Evolutionary conservation across 768 basidiomycete genomes (phyloP), one percentile per base, ranked within the genome.

Genomic region (Mycena vulgaris): DNA sequence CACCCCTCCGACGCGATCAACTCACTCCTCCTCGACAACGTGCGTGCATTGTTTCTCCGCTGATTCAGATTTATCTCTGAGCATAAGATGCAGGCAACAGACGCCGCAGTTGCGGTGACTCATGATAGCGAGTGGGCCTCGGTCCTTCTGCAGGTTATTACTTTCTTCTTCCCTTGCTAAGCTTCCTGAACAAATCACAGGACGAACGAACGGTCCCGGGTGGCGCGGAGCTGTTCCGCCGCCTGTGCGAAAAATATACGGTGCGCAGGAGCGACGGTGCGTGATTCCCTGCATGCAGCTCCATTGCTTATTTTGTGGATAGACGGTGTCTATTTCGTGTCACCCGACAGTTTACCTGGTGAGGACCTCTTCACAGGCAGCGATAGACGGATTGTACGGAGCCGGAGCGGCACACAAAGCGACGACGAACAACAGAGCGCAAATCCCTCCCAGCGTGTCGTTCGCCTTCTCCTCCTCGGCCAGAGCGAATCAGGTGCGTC

Each of bases 1-100:
- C 58, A 59, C n/a, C 58, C 58, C 14, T 45, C 58, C 4, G 58
- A 59, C 42, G 13, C 42, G 28, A 59, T 59, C 8, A 59, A 59
- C 19, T 21, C 40, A n/a, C 28, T 59, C 21, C 40, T 59, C 47
- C 27, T 59, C 27, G 28, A 59, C 16, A 23, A 59, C 16, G 58
- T 59, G 23, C 0, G 58, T 33, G 25, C 2, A 37, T 27, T 17
- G 2, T 5, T n/a, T 47, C 16, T n/a, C 19, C 14, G 30, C 21
- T 45, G 42, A 45, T 39, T 14, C 13, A 21, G 31, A 9, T 21
- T 27, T 10, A 9, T 35, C 21, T n/a, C 16, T 59, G 42, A 59
- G 13, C 16, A 13, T 31, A 19, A 3, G 17, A 37, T 27, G 10
- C 25, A 59, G 58, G 23, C 19, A 25, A 28, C 42, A 59, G 13